Percentiles rank a stretch among this genome's conserved stretches.
phyloP scores from a whole-genome alignment of 2,329 filamentous ascomycete genomes.

The Scedosporium boydii region DNA sequence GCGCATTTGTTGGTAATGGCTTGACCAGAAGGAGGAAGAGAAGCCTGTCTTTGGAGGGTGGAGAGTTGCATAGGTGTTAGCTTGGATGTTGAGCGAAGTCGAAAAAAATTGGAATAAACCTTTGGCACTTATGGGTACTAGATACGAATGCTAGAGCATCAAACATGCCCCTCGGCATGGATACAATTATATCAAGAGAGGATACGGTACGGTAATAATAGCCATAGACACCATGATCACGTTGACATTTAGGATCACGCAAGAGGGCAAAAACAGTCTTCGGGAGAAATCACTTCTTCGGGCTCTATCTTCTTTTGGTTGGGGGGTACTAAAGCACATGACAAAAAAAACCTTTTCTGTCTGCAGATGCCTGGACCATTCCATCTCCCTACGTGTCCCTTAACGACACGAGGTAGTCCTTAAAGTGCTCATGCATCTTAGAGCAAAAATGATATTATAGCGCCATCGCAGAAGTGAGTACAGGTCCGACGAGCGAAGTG shows the following conservation, averaged over 20 bases:
- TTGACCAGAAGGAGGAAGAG: no score
- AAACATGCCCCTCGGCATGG: no score
- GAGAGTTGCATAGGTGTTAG: no score
- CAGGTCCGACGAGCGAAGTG: conserved; percentile 11
- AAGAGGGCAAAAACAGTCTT: not conserved
- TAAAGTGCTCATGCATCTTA: conserved; percentile 24
- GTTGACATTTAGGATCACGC: not conserved
- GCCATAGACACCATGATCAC: no score
- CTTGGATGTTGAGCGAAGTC: no score
- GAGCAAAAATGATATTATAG: conserved; percentile 25
- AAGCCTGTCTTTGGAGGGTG: no score
- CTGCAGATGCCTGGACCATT: conserved; percentile 26
- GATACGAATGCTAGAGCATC: no score
- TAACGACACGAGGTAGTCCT: conserved; percentile 5
- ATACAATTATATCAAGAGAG: no score
- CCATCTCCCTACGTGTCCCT: conserved; percentile 9
- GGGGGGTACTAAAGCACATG: conserved; percentile 31
- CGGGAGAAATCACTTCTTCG: conserved; percentile 15
- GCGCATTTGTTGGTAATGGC: no score
- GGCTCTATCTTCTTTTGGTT: conserved; percentile 33
- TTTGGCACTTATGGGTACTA: no score
- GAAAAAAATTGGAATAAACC: no score
- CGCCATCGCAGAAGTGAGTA: conserved; percentile 36
- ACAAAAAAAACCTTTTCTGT: conserved; percentile 27
- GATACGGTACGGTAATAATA: no score